A percentile compares a stretch with the other conserved stretches of the same genome.
Conservation (phyloP, 2,329 filamentous ascomycete species). For the Fusarium hainanense region DNA sequence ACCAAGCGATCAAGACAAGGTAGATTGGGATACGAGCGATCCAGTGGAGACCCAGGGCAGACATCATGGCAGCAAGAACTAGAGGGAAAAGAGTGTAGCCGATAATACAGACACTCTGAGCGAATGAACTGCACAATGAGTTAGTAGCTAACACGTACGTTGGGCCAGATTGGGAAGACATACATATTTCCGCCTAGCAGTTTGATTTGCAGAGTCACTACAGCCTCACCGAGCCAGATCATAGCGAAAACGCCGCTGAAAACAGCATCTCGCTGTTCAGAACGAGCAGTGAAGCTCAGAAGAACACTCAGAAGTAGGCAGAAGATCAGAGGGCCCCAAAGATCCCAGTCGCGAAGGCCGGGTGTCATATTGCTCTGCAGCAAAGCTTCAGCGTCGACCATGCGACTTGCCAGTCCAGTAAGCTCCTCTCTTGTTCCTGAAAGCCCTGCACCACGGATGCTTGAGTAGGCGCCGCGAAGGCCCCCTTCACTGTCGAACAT, state of each 20-base stretch:
- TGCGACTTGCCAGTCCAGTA: conserved; percentile 68
- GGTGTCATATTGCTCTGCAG: conserved; percentile 83
- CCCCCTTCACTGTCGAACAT: conserved; percentile 68
- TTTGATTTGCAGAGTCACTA: conserved; percentile 98
- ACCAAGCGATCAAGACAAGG: conserved; percentile 88
- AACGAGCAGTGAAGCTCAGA: conserved; percentile 82
- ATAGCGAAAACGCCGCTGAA: conserved; percentile 97
- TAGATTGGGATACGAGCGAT: conserved; percentile 92
- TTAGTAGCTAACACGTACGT: conserved; percentile 33
- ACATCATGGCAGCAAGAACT: conserved; percentile 90
- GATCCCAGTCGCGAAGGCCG: conserved; percentile 93
- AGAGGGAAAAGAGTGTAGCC: conserved; percentile 98
- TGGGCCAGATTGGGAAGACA: conserved; percentile 53
- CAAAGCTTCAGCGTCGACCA: conserved; percentile 72
- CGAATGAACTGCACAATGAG: conserved; percentile 78
- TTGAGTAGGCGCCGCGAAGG: conserved; percentile 70
- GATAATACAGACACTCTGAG: conserved; percentile 97
- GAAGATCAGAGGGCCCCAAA: conserved; percentile 97
- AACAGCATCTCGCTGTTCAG: conserved; percentile 85
- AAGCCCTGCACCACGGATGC: conserved; percentile 68
- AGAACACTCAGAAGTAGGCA: conserved; percentile 89
- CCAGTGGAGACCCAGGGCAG: conserved; percentile 80
- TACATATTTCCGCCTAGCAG: conserved; percentile 96
- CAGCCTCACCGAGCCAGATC: conserved; percentile 95
- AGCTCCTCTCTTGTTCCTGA: conserved; percentile 71